A percentile compares a stretch with the other conserved stretches of the same genome.
Conservation (phyloP, 2,329 filamentous ascomycete genomes). For the Aspergillus sp. region DNA sequence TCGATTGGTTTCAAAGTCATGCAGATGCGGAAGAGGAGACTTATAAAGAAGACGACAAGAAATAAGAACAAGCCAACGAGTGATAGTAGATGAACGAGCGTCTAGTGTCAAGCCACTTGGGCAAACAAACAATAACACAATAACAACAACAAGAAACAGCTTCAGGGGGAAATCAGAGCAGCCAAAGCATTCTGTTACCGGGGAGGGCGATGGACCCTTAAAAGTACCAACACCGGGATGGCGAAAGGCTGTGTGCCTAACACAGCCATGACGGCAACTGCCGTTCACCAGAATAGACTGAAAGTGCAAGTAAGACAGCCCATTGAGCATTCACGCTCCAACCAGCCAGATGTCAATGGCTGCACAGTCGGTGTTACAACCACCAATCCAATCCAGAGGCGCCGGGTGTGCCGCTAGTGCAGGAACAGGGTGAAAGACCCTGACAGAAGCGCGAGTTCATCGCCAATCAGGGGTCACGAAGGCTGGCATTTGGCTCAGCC, state of each 20-base stretch:
- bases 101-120: neutral
- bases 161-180: conserved; percentile 7
- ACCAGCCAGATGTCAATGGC: neutral
- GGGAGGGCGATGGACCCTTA: neutral
- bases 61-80: conserved; percentile 23
- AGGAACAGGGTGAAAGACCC: conserved; percentile 19
- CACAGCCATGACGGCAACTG: neutral
- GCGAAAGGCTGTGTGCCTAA: conserved; percentile 2
- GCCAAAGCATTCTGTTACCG: neutral
- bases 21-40: conserved; percentile 9
- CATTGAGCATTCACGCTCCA: neutral
- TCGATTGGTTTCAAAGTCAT: neutral
- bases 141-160: conserved; percentile 2
- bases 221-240: neutral
- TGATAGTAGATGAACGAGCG: conserved; percentile 30
- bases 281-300: neutral
- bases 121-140: conserved; percentile 7
- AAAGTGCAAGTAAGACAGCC: neutral
- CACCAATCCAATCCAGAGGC: conserved; percentile 6
- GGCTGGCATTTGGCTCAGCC: neutral
- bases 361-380: neutral
- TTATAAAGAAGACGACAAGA: neutral
- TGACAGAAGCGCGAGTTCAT: conserved; percentile 1
- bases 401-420: conserved; percentile 20
- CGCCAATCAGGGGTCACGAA: neutral